Conservation (phyloP, 2,329 filamentous ascomycete species). For the Fusarium cyanostomum region DNA sequence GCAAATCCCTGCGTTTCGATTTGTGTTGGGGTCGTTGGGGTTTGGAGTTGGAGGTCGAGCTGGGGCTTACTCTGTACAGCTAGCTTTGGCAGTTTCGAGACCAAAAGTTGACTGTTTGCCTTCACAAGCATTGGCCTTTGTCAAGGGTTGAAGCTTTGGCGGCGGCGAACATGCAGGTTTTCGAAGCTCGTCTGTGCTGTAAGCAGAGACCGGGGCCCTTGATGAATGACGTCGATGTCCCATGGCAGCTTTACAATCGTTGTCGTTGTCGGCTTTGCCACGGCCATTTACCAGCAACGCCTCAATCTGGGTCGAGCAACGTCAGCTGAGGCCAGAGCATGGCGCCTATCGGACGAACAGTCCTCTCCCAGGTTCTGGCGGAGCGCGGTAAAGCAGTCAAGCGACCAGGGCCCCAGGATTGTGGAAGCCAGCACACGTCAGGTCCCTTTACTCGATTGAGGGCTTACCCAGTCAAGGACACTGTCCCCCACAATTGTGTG, state of each 20-base stretch:
- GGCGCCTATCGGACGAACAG: slow-evolving; percentile 14
- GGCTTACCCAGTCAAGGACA: slow-evolving; percentile 10
- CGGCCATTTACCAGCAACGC: slow-evolving; percentile 14
- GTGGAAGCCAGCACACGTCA: not conserved
- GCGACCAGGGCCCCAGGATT: slow-evolving; percentile 5
- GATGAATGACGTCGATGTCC: slow-evolving; percentile 25
- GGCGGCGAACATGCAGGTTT: not conserved
- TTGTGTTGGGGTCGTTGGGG: slow-evolving; percentile 35
- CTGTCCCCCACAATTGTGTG: slow-evolving; percentile 30
- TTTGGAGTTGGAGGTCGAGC: slow-evolving; percentile 17
- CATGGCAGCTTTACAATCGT: slow-evolving; percentile 11
- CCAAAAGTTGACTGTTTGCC: slow-evolving; percentile 5
- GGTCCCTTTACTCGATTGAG: slow-evolving; percentile 21
- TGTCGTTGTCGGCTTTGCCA: slow-evolving; percentile 28
- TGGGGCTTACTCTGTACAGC: not conserved
- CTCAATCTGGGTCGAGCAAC: slow-evolving; percentile 21
- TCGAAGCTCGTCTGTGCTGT: slow-evolving; percentile 16
- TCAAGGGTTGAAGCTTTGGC: not conserved
- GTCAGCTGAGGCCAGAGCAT: slow-evolving; percentile 12
- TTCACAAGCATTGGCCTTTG: slow-evolving; percentile 16
- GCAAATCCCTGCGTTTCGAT: slow-evolving; percentile 42
- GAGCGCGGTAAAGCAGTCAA: slow-evolving; percentile 19
- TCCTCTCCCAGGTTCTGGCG: slow-evolving; percentile 30
- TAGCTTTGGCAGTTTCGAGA: slow-evolving; percentile 4
- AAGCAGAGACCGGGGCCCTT: slow-evolving; percentile 11